Percentiles rank a stretch among this genome's conserved stretches.
Conservation (phyloP, 768 basidiomycete species). For the Leucocoprinus leucothites region DNA sequence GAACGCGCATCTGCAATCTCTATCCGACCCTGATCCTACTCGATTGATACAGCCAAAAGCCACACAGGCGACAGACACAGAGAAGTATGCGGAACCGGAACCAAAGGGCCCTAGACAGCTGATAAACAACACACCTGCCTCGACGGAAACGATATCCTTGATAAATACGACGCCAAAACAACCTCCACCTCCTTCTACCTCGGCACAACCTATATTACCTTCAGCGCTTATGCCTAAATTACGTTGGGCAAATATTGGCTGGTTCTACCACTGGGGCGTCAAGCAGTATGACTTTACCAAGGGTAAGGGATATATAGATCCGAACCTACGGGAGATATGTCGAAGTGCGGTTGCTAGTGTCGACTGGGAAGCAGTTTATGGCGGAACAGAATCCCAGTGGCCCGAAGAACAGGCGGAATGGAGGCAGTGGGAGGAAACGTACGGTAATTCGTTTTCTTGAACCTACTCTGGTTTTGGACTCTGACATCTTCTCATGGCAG, state of each 20-base stretch:
- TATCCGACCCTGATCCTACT: slow-evolving; percentile 27
- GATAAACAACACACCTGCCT: slow-evolving; percentile 70
- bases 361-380: slow-evolving; percentile 69
- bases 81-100: slow-evolving; percentile 16
- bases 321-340: slow-evolving; percentile 56
- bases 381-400: slow-evolving; percentile 41
- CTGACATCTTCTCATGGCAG: slow-evolving; percentile 33
- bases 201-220: slow-evolving; percentile 44
- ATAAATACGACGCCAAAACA: slow-evolving; percentile 58
- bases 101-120: slow-evolving; percentile 59
- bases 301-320: slow-evolving; percentile 60
- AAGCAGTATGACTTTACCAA: slow-evolving; percentile 91
- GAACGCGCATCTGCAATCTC: slow-evolving; percentile 49
- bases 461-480: no score
- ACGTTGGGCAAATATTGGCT: slow-evolving; percentile 95
- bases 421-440: slow-evolving; percentile 72
- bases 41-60: slow-evolving; percentile 45
- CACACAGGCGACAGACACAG: slow-evolving; percentile 12
- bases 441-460: slow-evolving; percentile 56
- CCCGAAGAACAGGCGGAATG: slow-evolving; percentile 57
- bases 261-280: slow-evolving; percentile 95
- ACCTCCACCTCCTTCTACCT: slow-evolving; percentile 61
- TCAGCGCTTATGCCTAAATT: slow-evolving; percentile 69
- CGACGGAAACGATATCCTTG: slow-evolving; percentile 47
- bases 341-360: slow-evolving; percentile 56